Evolutionary conservation across 441 rosid species (phyloP).

Genomic region (Pelargonium citronellum): DNA sequence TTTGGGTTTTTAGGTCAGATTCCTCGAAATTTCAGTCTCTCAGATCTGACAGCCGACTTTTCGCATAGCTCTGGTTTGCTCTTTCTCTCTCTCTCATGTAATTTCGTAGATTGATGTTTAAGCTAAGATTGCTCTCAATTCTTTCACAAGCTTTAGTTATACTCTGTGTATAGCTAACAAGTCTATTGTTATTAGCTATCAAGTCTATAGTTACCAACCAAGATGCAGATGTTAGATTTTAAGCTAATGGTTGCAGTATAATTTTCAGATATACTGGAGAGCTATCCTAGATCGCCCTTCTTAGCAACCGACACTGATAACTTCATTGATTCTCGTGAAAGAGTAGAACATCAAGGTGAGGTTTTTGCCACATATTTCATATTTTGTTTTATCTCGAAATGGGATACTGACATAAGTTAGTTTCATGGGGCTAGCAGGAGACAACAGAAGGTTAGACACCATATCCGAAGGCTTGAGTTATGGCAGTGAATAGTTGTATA

Average conservation of each 20-base stretch:
- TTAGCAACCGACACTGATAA: slow-evolving; percentile 54
- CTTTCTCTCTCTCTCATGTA: not conserved
- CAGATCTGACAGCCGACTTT: slow-evolving; percentile 85
- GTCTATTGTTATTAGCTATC: too few species aligned
- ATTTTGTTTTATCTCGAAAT: slow-evolving; percentile 6
- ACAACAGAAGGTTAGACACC: slow-evolving; percentile 68
- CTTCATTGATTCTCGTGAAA: slow-evolving; percentile 73
- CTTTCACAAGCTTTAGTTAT: not conserved
- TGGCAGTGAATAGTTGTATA: slow-evolving; percentile 49
- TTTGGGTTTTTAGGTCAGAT: slow-evolving; percentile 75
- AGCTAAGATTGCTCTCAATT: not conserved
- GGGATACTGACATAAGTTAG: slow-evolving; percentile 12
- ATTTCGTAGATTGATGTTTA: too few species aligned
- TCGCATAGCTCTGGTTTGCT: slow-evolving; percentile 78
- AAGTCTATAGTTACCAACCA: not conserved
- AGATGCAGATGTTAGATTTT: not conserved
- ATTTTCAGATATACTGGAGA: slow-evolving; percentile 66
- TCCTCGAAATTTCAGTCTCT: slow-evolving; percentile 81
- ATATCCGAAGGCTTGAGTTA: slow-evolving; percentile 84
- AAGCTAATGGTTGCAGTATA: not conserved
- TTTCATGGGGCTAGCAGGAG: slow-evolving; percentile 41
- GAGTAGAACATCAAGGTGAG: slow-evolving; percentile 69
- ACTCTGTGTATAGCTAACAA: not conserved
- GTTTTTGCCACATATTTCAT: not conserved
- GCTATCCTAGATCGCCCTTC: slow-evolving; percentile 79